These are phyloP conservation scores for Pythium brachiatum DNA, from an alignment of 352 stramenopile genomes.

Conservation along the genomic window DNA sequence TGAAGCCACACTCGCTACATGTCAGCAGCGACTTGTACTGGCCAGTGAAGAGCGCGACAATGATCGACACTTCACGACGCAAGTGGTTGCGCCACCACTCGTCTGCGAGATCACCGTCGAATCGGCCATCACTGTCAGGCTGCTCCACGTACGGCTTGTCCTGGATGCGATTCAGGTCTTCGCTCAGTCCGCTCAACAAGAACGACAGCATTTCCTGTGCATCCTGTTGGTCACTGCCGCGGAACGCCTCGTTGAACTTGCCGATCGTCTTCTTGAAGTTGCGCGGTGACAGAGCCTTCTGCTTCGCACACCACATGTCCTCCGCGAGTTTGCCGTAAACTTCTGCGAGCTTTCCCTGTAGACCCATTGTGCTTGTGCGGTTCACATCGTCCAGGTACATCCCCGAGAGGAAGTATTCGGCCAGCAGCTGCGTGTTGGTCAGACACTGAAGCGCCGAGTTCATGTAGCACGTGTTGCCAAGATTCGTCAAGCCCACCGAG, in stretches of 20 bases:
- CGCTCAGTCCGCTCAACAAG: conserved; percentile 96
- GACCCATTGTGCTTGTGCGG: conserved; percentile 94
- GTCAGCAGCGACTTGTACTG: conserved; percentile 98
- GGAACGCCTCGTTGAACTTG: conserved; percentile 96
- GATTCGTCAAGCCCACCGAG: conserved; percentile 83
- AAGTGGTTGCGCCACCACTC: conserved; percentile 99
- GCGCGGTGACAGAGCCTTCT: conserved; percentile 89
- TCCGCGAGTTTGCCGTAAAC: conserved; percentile 95
- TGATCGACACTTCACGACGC: conserved; percentile 96
- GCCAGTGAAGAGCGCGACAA: conserved; percentile 99
- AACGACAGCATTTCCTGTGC: conserved; percentile 96
- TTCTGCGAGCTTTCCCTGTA: conserved; percentile 92
- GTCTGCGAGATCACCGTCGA: conserved; percentile 96
- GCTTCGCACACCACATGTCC: conserved; percentile 95
- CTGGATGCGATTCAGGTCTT: conserved; percentile 98
- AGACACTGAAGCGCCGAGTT: conserved; percentile 94
- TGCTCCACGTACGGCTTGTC: conserved; percentile 98
- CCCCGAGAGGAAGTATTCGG: conserved; percentile 95
- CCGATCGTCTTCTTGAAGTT: conserved; percentile 94
- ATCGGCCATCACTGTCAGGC: conserved; percentile 95
- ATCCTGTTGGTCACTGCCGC: conserved; percentile 98
- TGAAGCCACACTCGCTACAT: conserved; percentile 96
- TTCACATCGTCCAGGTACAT: conserved; percentile 95
- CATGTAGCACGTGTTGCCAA: conserved; percentile 97
- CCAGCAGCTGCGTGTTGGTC: conserved; percentile 93